A percentile compares a stretch with the other conserved stretches of the same genome.
Conservation (phyloP, 345 rosid genomes). For the Salix exigua region DNA sequence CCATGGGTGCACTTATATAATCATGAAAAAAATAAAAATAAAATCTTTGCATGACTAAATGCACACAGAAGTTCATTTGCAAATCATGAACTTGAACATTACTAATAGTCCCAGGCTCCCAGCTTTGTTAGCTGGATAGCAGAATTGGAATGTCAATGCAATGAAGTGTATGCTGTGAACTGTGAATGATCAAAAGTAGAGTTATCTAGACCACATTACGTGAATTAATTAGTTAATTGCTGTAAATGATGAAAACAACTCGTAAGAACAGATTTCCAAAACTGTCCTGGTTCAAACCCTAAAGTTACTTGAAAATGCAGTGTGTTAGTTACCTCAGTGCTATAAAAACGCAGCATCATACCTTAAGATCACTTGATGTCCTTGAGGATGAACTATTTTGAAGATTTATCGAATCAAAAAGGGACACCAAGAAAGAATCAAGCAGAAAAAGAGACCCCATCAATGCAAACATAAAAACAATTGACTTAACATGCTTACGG, state of each 20-base stretch:
- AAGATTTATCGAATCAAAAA: constrained; percentile 45
- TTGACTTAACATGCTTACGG: constrained; percentile 40
- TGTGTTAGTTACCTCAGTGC: background rate
- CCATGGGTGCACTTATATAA: background rate
- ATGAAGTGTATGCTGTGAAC: background rate
- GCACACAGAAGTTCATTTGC: background rate
- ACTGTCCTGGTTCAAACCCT: background rate
- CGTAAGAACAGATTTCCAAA: background rate
- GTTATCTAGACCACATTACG: background rate
- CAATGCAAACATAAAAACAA: constrained; percentile 43
- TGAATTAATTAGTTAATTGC: background rate
- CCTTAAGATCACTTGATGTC: constrained; percentile 39
- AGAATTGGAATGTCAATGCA: background rate
- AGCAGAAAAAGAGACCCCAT: constrained; percentile 50
- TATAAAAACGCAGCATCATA: constrained; percentile 23
- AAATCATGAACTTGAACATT: background rate
- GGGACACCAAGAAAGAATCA: constrained; percentile 62
- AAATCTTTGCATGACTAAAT: background rate
- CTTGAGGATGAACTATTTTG: constrained; percentile 38
- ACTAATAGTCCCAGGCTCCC: background rate
- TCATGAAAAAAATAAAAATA: background rate
- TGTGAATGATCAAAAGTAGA: background rate
- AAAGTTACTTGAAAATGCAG: background rate
- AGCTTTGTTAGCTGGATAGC: no score
- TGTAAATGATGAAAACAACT: background rate